Evolutionary conservation across 192 early-diverging fungal species (phyloP), one percentile per base, ranked within the genome.

Genomic region (Umbelopsis sp.): DNA sequence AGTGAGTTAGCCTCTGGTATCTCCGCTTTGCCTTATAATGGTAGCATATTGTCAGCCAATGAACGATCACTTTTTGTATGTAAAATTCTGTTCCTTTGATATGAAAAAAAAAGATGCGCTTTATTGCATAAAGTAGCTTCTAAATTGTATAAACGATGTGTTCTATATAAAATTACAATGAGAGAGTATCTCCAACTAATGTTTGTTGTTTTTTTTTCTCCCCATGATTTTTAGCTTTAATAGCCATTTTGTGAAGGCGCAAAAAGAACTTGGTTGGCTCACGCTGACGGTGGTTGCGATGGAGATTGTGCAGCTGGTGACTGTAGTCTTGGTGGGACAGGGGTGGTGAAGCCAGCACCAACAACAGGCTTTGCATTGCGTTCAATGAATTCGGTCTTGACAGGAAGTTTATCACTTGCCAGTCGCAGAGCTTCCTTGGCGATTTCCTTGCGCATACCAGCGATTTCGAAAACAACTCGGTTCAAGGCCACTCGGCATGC

Each of bases 391-490:
- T 87, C 86, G 2, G 89, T 90, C 45, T 85, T 79, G 27, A 94
- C 83, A 51, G 91, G 91, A 53, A 95, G 66, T 51, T 83, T 84
- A 48, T 84, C 75, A 4, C 82, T 79, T 0, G 87, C 92, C 21
- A 92, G 79, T 52, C 87, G 82, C 74, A 94, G 49, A 0, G 92
- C 91, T 71, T 93, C 89, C 70, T 92, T 88, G 41, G 92, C 94
- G 66, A 90, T 80, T 82, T 95, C 95, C 52, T 85, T 86, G 70
- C 93, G 85, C 70, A 93, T 85, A n/a, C 92, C 93, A 44, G 82
- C 80, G 47, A 98, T 84, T 78, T 98, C 97, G 75, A 98, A 90
- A 46, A 98, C 81, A 68, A 98, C 92, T 52, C 92, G 88, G 68
- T 94, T 94, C 77, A 90, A 87, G 37, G 92, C 88, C 5, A 97